A percentile compares a stretch with the other conserved stretches of the same genome.
Conservation (phyloP, 164 flowering plant genomes). For the Amborella trichopoda region DNA sequence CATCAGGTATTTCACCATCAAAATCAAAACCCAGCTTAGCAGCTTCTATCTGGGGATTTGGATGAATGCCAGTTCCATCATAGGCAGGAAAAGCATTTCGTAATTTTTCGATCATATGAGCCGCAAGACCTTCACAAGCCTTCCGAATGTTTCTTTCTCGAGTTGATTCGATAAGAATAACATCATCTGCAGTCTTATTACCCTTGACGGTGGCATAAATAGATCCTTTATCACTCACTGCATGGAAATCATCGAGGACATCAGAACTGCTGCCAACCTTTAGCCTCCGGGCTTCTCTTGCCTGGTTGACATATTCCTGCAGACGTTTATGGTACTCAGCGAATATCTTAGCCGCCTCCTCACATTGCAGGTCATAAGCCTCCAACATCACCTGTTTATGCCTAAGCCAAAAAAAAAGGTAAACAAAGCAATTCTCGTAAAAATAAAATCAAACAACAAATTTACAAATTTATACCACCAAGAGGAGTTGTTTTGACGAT, state of each 20-base stretch:
- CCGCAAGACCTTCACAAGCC: constrained; percentile 81
- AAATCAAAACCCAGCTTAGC: constrained; percentile 71
- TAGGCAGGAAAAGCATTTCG: constrained; percentile 75
- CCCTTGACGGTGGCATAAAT: constrained; percentile 79
- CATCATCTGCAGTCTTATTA: constrained; percentile 60
- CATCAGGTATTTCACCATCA: constrained; percentile 82
- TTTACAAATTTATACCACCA: too few species aligned
- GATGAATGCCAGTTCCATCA: constrained; percentile 77
- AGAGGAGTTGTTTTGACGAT: too few species aligned
- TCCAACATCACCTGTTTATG: constrained; percentile 92
- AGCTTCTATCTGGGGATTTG: constrained; percentile 64
- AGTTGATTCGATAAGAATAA: constrained; percentile 75
- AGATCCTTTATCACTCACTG: constrained; percentile 48
- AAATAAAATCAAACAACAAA: too few species aligned
- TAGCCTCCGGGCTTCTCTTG: constrained; percentile 70
- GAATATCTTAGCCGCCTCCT: constrained; percentile 93
- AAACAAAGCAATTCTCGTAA: too few species aligned
- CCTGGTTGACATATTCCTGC: constrained; percentile 66
- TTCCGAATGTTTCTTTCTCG: constrained; percentile 68
- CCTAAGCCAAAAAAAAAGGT: constrained; percentile 31
- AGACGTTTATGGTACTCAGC: constrained; percentile 87
- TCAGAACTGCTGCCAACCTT: constrained; percentile 35
- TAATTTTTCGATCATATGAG: constrained; percentile 54
- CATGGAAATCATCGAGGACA: constrained; percentile 30
- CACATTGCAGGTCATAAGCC: constrained; percentile 87